phyloP scores from a whole-genome alignment of 768 basidiomycete genomes.

The Panus rudis region DNA sequence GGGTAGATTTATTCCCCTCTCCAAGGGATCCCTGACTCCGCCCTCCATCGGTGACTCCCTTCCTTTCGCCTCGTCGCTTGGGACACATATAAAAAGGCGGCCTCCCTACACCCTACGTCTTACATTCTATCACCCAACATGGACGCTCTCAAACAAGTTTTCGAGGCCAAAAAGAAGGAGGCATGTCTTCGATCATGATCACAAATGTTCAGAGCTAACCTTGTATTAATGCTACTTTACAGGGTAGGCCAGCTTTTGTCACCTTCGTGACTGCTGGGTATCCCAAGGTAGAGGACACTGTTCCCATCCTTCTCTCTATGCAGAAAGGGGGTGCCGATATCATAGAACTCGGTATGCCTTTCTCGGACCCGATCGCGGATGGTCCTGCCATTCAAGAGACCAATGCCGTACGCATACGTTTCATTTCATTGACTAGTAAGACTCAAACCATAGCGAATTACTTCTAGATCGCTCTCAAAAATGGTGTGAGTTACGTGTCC shows the following conservation, averaged over 20 bases:
- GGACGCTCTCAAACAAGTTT: constrained; percentile 67
- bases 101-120: constrained; percentile 2
- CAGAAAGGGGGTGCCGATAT: constrained; percentile 90
- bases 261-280: constrained; percentile 96
- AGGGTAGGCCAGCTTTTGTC: constrained; percentile 61
- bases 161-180: constrained; percentile 55
- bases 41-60: no score
- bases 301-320: constrained; percentile 85
- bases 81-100: no score
- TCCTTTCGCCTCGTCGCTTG: no score
- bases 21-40: no score
- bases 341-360: constrained; percentile 92
- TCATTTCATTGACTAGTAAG: not conserved
- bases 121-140: constrained; percentile 31
- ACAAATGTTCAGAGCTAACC: constrained; percentile 1
- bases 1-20: no score
- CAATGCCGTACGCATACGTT: constrained; percentile 66
- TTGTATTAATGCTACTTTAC: not conserved
- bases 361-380: constrained; percentile 95
- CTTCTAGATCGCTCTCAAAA: constrained; percentile 72
- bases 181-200: constrained; percentile 24
- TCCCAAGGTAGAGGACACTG: constrained; percentile 72
- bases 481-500: constrained; percentile 68
- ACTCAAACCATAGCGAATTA: not conserved
- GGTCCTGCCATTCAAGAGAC: constrained; percentile 89